Conservation (phyloP, 768 basidiomycete species). For the Saitozyma podzolica region DNA sequence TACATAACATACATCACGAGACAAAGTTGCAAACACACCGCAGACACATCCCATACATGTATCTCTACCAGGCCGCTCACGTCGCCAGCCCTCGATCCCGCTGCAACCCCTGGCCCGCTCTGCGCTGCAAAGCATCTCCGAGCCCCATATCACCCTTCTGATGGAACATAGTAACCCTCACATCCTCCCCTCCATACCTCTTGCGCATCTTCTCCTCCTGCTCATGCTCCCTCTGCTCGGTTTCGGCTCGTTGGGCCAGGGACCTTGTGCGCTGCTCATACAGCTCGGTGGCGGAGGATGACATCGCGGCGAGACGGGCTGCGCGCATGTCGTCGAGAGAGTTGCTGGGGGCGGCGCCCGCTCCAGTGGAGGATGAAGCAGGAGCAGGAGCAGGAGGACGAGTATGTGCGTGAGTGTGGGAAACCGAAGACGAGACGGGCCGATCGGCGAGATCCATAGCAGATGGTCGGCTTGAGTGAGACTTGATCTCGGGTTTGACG, state of each 20-base stretch:
- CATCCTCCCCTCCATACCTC: conserved; percentile 63
- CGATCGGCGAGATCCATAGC: conserved; percentile 36
- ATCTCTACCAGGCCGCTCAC: background rate
- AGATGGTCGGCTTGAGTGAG: conserved; percentile 49
- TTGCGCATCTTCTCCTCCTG: conserved; percentile 67
- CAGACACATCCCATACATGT: too few relatives aligned
- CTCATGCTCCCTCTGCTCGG: conserved; percentile 75
- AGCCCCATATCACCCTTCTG: conserved; percentile 61
- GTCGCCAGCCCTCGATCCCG: conserved; percentile 1
- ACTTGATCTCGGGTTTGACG: conserved; percentile 49
- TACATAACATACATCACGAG: too few relatives aligned
- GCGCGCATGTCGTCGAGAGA: conserved; percentile 58
- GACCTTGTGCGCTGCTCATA: conserved; percentile 70
- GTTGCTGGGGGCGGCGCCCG: conserved; percentile 1
- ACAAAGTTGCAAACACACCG: too few relatives aligned
- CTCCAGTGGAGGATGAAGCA: background rate
- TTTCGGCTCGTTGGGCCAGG: conserved; percentile 66
- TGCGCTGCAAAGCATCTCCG: conserved; percentile 45
- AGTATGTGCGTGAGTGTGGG: background rate
- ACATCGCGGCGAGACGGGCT: conserved; percentile 88
- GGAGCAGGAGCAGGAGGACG: background rate
- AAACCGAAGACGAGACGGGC: conserved; percentile 9
- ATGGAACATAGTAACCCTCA: conserved; percentile 76
- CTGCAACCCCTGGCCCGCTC: conserved; percentile 51
- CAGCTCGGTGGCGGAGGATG: conserved; percentile 67